Evolutionary conservation across 345 rosid genomes (phyloP), one percentile per base, ranked within the genome.

Genomic region (Sisymbrium irio): DNA sequence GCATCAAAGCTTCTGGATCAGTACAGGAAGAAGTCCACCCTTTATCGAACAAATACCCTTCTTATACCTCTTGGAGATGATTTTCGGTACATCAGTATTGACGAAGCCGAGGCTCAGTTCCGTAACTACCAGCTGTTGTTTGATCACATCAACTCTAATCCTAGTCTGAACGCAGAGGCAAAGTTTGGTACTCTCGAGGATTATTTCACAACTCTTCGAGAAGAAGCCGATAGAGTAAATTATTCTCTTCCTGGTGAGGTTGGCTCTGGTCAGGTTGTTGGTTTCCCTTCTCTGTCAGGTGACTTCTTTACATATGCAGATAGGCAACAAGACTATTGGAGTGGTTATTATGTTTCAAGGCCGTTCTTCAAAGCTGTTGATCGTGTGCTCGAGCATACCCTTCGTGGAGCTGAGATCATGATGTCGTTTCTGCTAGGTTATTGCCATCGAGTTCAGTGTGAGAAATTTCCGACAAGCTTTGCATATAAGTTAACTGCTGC

Each of bases 281-380:
- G 99, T 63, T 95, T 95, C 82, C 98, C 99, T 72, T 95, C 99
- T 73, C 85, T 95, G 14, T 85, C 96, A 7, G 99, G 99, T 37
- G 99, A 95, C 74, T 95, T 95, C 83, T 95, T 95, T 78, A 95
- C 99, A 55, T 95, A 95, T 69, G 84, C 99, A 55, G 99, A 95
- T 73, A 78, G 98, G 76, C 82, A 95, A 64, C 89, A 90, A 66
- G 98, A 95, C 78, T 92, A 95, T 65, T 92, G 99, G 99, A 95
- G 99, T 81, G 99, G 99, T 60, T 95, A 95, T 83, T 95, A 95
- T 71, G 96, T 92, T 47, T 95, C 99, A 41, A 89, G 99, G 74
- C 99, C 99, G 51, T 92, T 95, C 75, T 95, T 95, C 73, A 95
- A 95, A 86, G 98, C 97, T 65, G 98, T 95, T 77, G 97, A 95